A percentile compares a stretch with the other conserved stretches of the same genome.
Evolutionary conservation across 192 early-diverging fungal genomes (phyloP).

Genomic region (Coemansia nantahalensis): DNA sequence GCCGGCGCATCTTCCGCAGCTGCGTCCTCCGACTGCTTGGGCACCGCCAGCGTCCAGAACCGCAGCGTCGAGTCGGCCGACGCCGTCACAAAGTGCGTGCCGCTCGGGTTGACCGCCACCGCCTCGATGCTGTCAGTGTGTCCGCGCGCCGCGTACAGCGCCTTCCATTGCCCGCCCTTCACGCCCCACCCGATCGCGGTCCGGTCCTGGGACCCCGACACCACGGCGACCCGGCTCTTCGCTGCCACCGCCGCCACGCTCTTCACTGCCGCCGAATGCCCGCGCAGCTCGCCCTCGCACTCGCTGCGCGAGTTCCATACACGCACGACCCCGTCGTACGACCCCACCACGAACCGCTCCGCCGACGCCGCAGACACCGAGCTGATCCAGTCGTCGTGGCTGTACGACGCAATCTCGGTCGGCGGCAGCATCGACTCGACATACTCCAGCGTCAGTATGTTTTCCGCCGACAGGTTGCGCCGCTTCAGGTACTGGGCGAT

Average conservation of each 20-base stretch:
- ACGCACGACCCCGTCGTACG: constrained; percentile 80
- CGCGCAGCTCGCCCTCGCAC: constrained; percentile 62
- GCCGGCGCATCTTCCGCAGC: constrained; percentile 20
- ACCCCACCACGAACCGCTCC: constrained; percentile 66
- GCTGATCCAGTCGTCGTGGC: constrained; percentile 96
- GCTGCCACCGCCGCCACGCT: constrained; percentile 59
- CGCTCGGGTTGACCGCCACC: constrained; percentile 60
- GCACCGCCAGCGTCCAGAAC: constrained; percentile 70
- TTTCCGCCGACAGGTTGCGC: constrained; percentile 62
- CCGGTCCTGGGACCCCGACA: constrained; percentile 65
- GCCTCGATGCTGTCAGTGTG: constrained; percentile 80
- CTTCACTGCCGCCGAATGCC: constrained; percentile 75
- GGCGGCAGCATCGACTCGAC: constrained; percentile 91
- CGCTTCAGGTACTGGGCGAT: constrained; percentile 71
- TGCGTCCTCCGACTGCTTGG: constrained; percentile 52
- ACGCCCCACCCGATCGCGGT: constrained; percentile 66
- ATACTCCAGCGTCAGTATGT: constrained; percentile 85
- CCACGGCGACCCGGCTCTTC: constrained; percentile 50
- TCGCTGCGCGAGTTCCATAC: constrained; percentile 79
- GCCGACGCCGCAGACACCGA: constrained; percentile 53
- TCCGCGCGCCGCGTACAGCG: constrained; percentile 71
- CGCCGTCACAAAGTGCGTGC: constrained; percentile 58
- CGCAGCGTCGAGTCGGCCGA: constrained; percentile 76
- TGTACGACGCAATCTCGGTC: constrained; percentile 67
- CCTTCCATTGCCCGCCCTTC: constrained; percentile 29